Conservation (phyloP, 2,329 filamentous ascomycete species). For the Ophioceras dolichostomum region DNA sequence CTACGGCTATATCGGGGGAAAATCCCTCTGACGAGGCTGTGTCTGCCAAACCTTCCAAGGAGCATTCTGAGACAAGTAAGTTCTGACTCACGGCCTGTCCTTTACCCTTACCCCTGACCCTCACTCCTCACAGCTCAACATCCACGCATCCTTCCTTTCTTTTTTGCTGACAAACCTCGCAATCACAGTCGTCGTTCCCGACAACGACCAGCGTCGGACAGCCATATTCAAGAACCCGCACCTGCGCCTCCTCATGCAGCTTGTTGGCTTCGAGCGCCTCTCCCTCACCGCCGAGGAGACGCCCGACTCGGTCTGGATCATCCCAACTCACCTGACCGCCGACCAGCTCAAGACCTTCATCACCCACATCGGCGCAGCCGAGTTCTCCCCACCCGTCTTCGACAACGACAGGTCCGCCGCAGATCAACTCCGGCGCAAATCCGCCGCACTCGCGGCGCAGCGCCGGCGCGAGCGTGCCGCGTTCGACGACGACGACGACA, state of each 20-base stretch:
- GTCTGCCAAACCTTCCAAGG: too few species aligned
- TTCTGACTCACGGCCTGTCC: constrained; percentile 6
- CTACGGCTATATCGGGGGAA: too few species aligned
- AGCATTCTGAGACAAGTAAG: constrained; percentile 42
- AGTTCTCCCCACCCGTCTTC: constrained; percentile 67
- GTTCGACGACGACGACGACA: constrained; percentile 24
- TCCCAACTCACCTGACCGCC: constrained; percentile 55
- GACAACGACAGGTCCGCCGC: constrained; percentile 65
- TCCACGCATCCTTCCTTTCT: neutral
- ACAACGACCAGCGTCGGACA: constrained; percentile 51
- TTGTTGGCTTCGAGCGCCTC: constrained; percentile 56
- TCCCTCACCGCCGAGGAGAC: constrained; percentile 51
- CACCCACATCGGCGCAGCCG: constrained; percentile 63
- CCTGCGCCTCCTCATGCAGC: constrained; percentile 70
- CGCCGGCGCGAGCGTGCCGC: constrained; percentile 21
- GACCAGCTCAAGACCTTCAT: constrained; percentile 55
- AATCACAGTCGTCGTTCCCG: constrained; percentile 43
- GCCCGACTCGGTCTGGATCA: constrained; percentile 63
- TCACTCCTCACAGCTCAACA: constrained; percentile 11
- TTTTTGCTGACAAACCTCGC: constrained; percentile 8
- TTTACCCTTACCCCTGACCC: neutral
- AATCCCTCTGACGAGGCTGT: too few species aligned
- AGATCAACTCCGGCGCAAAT: constrained; percentile 66
- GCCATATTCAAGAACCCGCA: constrained; percentile 86
- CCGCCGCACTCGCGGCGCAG: constrained; percentile 20